Conservation (phyloP, 177 flowering plant species). For the Vitis hybrid region DNA sequence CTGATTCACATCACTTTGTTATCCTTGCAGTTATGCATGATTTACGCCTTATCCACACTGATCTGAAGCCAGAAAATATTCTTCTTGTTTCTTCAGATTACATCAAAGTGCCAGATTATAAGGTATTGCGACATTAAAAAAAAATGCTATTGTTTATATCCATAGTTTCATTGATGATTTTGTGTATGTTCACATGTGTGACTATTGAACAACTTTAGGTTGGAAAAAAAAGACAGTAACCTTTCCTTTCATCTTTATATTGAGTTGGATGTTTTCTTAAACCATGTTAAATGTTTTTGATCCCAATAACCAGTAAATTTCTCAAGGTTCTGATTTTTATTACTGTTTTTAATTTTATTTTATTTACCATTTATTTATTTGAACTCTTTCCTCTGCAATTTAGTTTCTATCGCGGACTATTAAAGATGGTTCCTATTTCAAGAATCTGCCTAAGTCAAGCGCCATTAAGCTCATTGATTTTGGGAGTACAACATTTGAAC, state of each 20-base stretch:
- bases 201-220: no score
- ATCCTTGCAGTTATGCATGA: constrained; percentile 86
- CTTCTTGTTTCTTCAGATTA: constrained; percentile 83
- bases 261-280: no score
- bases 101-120: constrained; percentile 79
- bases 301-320: background rate
- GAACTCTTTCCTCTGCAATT: background rate
- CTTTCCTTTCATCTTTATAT: background rate
- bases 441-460: constrained; percentile 81
- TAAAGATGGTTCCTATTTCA: constrained; percentile 73
- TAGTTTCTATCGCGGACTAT: constrained; percentile 56
- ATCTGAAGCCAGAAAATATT: constrained; percentile 91
- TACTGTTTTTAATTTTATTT: constrained; percentile 3
- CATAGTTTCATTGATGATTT: no score
- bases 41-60: constrained; percentile 83
- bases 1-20: constrained; percentile 15
- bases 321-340: background rate
- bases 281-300: background rate
- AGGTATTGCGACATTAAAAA: constrained; percentile 39
- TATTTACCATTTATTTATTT: no score
- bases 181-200: no score
- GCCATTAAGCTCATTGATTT: constrained; percentile 94
- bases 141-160: background rate
- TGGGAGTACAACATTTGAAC: constrained; percentile 88
- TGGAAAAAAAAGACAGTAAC: no score